Percentiles rank a stretch among this genome's conserved stretches.
These are phyloP conservation scores for Penicillium canescens DNA, from an alignment of 495 filamentous ascomycete genomes.

Conservation along the genomic window DNA sequence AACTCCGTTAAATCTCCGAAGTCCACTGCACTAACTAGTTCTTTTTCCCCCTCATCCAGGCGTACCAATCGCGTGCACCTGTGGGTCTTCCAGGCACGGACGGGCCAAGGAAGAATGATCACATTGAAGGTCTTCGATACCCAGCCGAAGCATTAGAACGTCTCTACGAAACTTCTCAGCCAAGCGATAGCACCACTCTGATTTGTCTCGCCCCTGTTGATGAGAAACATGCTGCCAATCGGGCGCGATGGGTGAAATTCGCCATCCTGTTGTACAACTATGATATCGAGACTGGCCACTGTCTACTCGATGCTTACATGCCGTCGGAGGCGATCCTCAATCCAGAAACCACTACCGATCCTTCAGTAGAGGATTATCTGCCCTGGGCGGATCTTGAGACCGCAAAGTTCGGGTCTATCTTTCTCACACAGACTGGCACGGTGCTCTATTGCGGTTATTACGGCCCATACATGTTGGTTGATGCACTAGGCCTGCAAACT, in stretches of 20 bases:
- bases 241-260: constrained; percentile 13
- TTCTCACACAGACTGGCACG: constrained; percentile 3
- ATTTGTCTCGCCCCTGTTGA: constrained; percentile 5
- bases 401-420: constrained; percentile 1
- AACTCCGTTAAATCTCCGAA: background rate
- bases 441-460: constrained; percentile 4
- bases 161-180: constrained; percentile 1
- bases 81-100: no score
- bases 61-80: no score
- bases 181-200: constrained; percentile 1
- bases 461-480: constrained; percentile 2
- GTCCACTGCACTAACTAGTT: background rate
- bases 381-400: constrained; percentile 11
- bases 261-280: constrained; percentile 11
- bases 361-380: constrained; percentile 8
- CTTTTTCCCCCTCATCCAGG: no score
- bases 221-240: constrained; percentile 6
- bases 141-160: constrained; percentile 8
- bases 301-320: constrained; percentile 1
- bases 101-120: no score
- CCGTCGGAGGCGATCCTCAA: constrained; percentile 6
- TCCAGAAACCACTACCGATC: constrained; percentile 5
- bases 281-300: constrained; percentile 12
- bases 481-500: constrained; percentile 6
- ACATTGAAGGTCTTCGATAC: no score